Percentiles rank a stretch among this genome's conserved stretches.
phyloP scores from a whole-genome alignment of 2,329 filamentous ascomycete genomes.

The Stagonosporopsis rhizophila region DNA sequence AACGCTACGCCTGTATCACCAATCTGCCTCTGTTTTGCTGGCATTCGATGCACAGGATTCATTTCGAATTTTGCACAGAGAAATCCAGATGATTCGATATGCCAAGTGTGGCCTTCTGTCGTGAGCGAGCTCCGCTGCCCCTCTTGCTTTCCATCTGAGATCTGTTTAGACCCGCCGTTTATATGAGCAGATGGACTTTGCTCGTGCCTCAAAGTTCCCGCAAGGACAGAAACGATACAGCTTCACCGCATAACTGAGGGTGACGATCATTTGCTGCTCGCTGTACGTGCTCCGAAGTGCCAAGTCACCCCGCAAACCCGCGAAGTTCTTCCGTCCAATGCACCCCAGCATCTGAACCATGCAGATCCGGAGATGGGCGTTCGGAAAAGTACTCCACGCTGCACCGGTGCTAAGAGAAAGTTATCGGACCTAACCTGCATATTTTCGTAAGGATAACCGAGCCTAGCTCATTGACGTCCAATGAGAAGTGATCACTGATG shows the following conservation, averaged over 20 bases:
- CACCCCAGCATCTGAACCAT: background rate
- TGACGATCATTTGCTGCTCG: background rate
- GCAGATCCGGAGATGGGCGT: conserved; percentile 1
- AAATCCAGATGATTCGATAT: background rate
- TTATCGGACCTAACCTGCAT: background rate
- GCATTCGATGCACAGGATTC: background rate
- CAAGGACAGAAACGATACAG: background rate
- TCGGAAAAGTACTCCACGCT: conserved; percentile 13
- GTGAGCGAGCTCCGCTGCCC: background rate
- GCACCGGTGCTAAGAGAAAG: background rate
- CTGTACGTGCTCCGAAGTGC: conserved; percentile 4
- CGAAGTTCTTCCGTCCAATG: conserved; percentile 14
- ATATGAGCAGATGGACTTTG: background rate
- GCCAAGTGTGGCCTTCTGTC: background rate
- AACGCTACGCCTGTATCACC: background rate
- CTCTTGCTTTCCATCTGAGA: background rate
- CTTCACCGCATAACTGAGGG: background rate
- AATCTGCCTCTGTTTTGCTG: background rate
- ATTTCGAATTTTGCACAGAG: background rate
- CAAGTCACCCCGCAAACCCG: conserved; percentile 11
- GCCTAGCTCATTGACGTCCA: background rate
- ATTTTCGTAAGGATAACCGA: background rate
- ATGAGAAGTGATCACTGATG: background rate
- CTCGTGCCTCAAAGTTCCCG: background rate
- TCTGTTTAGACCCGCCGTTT: background rate